Evolutionary conservation across 306 rosid species (phyloP).

Genomic region (apple (Malus domestica)): DNA sequence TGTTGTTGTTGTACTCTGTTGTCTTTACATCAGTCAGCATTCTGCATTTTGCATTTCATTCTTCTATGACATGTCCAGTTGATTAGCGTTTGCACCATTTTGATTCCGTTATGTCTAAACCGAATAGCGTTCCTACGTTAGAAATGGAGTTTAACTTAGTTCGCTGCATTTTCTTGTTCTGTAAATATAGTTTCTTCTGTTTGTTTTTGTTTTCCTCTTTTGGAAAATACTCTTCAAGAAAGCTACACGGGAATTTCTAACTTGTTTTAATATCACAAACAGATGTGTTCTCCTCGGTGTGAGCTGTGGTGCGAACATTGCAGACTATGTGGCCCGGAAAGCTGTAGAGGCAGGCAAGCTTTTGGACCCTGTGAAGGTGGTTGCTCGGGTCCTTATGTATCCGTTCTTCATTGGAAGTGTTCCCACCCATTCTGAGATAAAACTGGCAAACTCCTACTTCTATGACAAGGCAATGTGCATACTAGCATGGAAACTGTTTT

Average conservation of each 20-base stretch:
- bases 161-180: not conserved
- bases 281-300: slow-evolving; percentile 95
- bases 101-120: not conserved
- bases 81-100: not conserved
- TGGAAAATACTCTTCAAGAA: not conserved
- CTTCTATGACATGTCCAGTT: not conserved
- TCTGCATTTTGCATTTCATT: not conserved
- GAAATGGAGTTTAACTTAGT: not conserved
- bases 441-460: slow-evolving; percentile 87
- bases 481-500: slow-evolving; percentile 89
- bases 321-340: slow-evolving; percentile 81
- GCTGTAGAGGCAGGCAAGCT: slow-evolving; percentile 85
- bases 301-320: slow-evolving; percentile 98
- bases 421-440: slow-evolving; percentile 90
- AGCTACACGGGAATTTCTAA: slow-evolving; percentile 11
- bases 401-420: slow-evolving; percentile 82
- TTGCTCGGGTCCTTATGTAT: slow-evolving; percentile 81
- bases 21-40: no score
- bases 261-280: slow-evolving; percentile 21
- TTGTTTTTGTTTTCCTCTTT: not conserved
- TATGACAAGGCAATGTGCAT: slow-evolving; percentile 91
- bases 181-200: not conserved
- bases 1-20: no score
- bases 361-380: slow-evolving; percentile 92
- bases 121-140: not conserved